Evolutionary conservation across 345 rosid species (phyloP).

Genomic region (Syzygium aqueum): DNA sequence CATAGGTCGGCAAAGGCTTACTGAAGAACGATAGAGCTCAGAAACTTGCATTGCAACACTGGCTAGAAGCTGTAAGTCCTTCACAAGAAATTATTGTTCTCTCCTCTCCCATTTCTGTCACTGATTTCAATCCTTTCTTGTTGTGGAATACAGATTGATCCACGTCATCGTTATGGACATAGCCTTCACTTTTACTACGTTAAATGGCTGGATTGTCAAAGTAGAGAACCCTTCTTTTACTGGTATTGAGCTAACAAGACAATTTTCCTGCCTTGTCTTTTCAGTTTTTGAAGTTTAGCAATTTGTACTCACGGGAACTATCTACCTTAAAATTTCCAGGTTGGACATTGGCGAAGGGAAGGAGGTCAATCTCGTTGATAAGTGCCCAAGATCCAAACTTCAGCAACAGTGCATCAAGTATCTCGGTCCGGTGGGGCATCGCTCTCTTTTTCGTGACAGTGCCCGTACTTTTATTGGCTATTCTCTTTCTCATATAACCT

Average conservation of each 20-base stretch:
- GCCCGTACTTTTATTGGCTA: neutral
- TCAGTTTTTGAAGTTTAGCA: constrained; percentile 4
- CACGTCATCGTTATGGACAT: constrained; percentile 93
- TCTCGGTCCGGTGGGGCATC: constrained; percentile 69
- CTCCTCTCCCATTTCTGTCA: neutral
- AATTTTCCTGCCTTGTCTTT: neutral
- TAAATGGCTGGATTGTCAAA: constrained; percentile 73
- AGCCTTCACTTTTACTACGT: constrained; percentile 74
- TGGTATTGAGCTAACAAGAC: constrained; percentile 39
- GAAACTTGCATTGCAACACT: constrained; percentile 76
- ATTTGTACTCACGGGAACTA: neutral
- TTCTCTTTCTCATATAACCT: neutral
- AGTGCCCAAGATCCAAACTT: constrained; percentile 68
- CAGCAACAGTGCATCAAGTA: constrained; percentile 89
- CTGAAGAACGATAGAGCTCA: constrained; percentile 81
- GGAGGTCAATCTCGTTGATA: constrained; percentile 64
- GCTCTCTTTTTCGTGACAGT: neutral
- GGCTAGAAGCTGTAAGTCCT: constrained; percentile 97
- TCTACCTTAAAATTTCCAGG: constrained; percentile 35
- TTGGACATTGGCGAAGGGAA: constrained; percentile 93
- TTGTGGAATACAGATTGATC: constrained; percentile 58
- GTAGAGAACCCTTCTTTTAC: constrained; percentile 96
- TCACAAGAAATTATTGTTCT: neutral
- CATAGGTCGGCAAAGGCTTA: constrained; percentile 87
- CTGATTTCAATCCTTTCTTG: constrained; percentile 5